These are phyloP conservation scores for Pisolithus sp. DNA, from an alignment of 768 basidiomycete genomes.

Conservation along the genomic window DNA sequence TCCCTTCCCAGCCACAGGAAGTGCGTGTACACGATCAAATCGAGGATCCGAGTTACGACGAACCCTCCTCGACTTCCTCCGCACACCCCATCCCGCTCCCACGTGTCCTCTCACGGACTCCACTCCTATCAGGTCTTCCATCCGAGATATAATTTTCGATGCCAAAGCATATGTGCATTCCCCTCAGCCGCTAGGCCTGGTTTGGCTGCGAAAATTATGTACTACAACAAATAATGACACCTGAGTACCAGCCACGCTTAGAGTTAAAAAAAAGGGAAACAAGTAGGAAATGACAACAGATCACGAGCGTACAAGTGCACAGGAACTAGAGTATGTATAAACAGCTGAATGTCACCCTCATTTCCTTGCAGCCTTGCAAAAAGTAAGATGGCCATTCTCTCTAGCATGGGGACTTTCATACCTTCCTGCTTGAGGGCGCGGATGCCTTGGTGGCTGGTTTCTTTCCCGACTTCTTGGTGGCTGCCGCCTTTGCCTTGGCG, in stretches of 20 bases:
- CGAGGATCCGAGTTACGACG: too few species aligned
- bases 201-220: slow-evolving; percentile 11
- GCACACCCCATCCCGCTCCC: too few species aligned
- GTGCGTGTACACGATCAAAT: too few species aligned
- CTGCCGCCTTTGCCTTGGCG: slow-evolving; percentile 25
- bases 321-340: slow-evolving; percentile 7
- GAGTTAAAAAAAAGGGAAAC: slow-evolving; percentile 12
- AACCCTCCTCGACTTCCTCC: too few species aligned
- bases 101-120: too few species aligned
- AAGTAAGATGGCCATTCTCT: background rate
- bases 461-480: slow-evolving; percentile 30
- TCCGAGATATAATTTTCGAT: background rate
- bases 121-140: too few species aligned
- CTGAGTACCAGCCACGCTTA: slow-evolving; percentile 20
- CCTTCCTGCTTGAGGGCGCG: slow-evolving; percentile 3
- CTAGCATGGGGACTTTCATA: background rate
- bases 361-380: background rate
- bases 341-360: background rate
- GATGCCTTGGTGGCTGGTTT: slow-evolving; percentile 12
- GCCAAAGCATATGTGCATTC: background rate
- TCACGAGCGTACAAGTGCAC: slow-evolving; percentile 19
- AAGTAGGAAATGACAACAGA: slow-evolving; percentile 21
- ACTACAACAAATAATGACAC: slow-evolving; percentile 22
- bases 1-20: too few species aligned
- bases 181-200: background rate